These are phyloP conservation scores for Podila minutissima DNA, from an alignment of 192 early-diverging fungal genomes.

Conservation along the genomic window DNA sequence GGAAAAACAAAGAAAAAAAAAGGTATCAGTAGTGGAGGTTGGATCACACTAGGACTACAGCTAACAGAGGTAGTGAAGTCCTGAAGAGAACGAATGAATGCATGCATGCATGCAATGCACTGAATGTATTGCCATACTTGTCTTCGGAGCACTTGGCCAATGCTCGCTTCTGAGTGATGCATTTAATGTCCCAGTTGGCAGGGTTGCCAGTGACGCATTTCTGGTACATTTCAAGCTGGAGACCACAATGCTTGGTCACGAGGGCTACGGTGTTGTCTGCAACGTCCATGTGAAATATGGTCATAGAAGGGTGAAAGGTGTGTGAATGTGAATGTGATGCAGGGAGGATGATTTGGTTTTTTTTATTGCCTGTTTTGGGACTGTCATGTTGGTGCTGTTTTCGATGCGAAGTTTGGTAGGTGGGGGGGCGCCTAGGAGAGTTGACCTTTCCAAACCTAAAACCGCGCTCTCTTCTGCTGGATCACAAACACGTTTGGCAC, in stretches of 20 bases:
- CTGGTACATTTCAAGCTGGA: constrained; percentile 65
- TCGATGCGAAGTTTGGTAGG: background rate
- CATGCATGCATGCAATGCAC: background rate
- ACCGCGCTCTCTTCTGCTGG: constrained; percentile 52
- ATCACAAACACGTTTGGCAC: constrained; percentile 70
- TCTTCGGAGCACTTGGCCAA: constrained; percentile 68
- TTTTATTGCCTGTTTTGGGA: constrained; percentile 6
- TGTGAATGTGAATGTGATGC: background rate
- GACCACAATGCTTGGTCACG: constrained; percentile 66
- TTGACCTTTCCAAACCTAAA: background rate
- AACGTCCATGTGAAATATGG: constrained; percentile 55
- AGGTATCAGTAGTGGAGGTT: background rate
- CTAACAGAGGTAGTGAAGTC: background rate
- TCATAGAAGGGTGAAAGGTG: constrained; percentile 16
- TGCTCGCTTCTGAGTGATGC: constrained; percentile 62
- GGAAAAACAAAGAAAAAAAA: constrained; percentile 4
- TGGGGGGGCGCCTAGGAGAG: background rate
- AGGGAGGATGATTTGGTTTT: background rate
- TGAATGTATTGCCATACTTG: constrained; percentile 50
- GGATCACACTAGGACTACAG: background rate
- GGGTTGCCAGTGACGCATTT: constrained; percentile 64
- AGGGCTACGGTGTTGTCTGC: constrained; percentile 63
- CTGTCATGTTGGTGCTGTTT: no score
- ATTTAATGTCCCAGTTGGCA: constrained; percentile 63
- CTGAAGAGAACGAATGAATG: background rate